A percentile compares a stretch with the other conserved stretches of the same genome.
Conservation (phyloP, 2,329 filamentous ascomycete genomes). For the Albophoma yamanashiensis region DNA sequence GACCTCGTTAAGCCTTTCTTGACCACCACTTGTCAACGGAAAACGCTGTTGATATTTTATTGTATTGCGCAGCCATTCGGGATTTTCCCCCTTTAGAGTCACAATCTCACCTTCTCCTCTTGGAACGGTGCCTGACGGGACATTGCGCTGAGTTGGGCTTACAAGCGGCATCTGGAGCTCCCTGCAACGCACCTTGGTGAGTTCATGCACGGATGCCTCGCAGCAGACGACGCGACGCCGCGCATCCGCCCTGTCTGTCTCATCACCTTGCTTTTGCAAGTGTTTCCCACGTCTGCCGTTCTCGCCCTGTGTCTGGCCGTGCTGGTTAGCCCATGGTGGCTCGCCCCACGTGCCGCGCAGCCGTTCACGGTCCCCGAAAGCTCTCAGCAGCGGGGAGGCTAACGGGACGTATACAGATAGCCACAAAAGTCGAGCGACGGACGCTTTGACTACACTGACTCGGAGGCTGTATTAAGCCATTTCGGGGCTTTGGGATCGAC, state of each 20-base stretch:
- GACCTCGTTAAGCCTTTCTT: background rate
- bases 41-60: background rate
- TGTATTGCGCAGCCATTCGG: background rate
- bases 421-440: background rate
- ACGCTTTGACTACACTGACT: conserved; percentile 1
- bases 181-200: background rate
- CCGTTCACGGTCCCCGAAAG: background rate
- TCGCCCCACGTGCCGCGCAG: background rate
- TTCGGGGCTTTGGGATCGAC: background rate
- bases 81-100: too few relatives aligned
- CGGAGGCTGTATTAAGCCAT: background rate
- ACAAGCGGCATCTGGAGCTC: background rate
- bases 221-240: background rate
- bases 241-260: background rate
- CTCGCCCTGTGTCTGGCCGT: background rate
- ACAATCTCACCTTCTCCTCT: background rate
- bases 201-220: background rate
- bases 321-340: background rate
- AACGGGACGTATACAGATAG: background rate
- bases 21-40: background rate
- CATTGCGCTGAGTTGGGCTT: background rate
- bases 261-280: background rate
- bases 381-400: background rate
- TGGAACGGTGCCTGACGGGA: background rate
- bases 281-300: background rate